Evolutionary conservation across 1,284 basidiomycete species (phyloP).

Genomic region (Irpex lacteus): DNA sequence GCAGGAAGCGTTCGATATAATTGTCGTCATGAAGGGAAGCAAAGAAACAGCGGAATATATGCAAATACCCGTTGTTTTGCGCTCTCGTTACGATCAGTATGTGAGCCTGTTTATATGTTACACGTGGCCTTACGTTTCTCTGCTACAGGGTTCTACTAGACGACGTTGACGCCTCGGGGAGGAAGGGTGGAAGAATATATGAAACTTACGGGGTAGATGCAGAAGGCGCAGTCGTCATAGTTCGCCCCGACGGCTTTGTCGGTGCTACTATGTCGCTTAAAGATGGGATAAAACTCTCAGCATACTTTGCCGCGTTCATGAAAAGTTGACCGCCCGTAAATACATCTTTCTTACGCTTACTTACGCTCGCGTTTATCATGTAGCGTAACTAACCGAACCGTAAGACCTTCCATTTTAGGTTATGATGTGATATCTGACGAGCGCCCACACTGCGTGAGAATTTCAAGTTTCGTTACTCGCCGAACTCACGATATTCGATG

Average conservation of each 20-base stretch:
- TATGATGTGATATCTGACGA: no score
- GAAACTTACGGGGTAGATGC: background rate
- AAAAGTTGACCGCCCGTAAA: background rate
- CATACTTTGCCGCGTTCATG: background rate
- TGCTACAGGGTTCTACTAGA: background rate
- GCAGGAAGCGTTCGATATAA: background rate
- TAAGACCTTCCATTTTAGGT: no score
- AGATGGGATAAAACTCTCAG: background rate
- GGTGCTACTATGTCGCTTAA: background rate
- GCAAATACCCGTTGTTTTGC: slow-evolving; percentile 18
- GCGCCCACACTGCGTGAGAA: no score
- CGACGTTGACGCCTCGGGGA: background rate
- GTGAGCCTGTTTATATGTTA: background rate
- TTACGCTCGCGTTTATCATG: no score
- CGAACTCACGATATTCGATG: background rate
- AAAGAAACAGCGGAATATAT: slow-evolving; percentile 20
- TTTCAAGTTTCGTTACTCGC: no score
- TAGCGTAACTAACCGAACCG: no score
- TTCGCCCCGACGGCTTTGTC: background rate
- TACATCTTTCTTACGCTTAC: no score
- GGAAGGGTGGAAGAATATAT: background rate
- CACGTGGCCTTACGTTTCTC: background rate
- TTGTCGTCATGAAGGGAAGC: background rate
- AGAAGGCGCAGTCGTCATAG: background rate
- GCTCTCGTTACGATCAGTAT: slow-evolving; percentile 24